phyloP scores from a whole-genome alignment of 768 basidiomycete species.

The Lactifluus subvellereus region DNA sequence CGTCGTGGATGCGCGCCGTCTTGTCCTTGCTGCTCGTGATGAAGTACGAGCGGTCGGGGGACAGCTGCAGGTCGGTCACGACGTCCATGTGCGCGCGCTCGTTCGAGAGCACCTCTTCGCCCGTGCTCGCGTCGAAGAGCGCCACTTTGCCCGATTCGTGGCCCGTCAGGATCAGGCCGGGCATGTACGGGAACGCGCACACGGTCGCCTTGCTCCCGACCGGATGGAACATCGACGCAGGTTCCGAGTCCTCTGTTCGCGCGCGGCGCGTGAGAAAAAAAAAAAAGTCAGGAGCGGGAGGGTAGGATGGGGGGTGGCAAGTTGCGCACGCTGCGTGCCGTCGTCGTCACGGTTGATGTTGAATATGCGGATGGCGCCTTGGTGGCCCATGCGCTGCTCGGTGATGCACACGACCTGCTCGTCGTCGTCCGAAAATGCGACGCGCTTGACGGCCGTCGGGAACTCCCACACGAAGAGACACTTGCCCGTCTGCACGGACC shows the following conservation, averaged over 20 bases:
- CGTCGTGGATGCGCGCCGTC: slow-evolving; percentile 89
- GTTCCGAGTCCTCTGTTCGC: slow-evolving; percentile 64
- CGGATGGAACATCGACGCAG: slow-evolving; percentile 74
- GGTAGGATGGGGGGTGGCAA: not conserved
- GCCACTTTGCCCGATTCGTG: slow-evolving; percentile 96
- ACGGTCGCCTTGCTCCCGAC: slow-evolving; percentile 96
- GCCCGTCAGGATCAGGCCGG: slow-evolving; percentile 80
- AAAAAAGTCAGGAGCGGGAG: not conserved
- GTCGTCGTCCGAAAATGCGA: slow-evolving; percentile 85
- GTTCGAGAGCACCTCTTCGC: slow-evolving; percentile 77
- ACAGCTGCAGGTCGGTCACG: slow-evolving; percentile 90
- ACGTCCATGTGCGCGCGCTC: slow-evolving; percentile 83
- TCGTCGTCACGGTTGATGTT: slow-evolving; percentile 79
- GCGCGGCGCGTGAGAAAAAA: not conserved
- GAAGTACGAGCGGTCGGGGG: slow-evolving; percentile 88
- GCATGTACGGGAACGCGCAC: slow-evolving; percentile 79
- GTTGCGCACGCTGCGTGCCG: slow-evolving; percentile 66
- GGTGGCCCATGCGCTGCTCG: slow-evolving; percentile 93
- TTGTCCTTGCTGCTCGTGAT: slow-evolving; percentile 97
- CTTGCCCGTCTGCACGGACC: slow-evolving; percentile 86
- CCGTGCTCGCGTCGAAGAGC: slow-evolving; percentile 81
- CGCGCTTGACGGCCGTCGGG: slow-evolving; percentile 95
- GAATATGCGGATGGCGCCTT: slow-evolving; percentile 89
- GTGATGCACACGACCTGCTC: slow-evolving; percentile 86
- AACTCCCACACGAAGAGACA: slow-evolving; percentile 96